Conservation (phyloP, 306 rosid genomes). For the Acacia confusa region DNA sequence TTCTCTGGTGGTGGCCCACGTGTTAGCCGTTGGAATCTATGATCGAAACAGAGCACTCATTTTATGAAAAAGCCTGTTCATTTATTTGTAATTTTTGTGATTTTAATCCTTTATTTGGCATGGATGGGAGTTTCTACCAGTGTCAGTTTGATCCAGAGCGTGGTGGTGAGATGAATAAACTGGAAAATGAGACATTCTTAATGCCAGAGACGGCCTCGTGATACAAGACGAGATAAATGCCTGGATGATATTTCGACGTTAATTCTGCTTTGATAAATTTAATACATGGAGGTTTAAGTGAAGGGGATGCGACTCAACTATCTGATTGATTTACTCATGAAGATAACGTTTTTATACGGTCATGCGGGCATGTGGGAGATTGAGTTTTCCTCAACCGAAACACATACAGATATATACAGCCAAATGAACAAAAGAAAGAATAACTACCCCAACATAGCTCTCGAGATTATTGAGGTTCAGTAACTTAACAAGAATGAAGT, state of each 20-base stretch:
- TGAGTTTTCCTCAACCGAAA: no score
- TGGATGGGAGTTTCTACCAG: conserved; percentile 81
- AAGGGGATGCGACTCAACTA: no score
- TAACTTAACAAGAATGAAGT: conserved; percentile 20
- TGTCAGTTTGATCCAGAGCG: conserved; percentile 70
- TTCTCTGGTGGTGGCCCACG: no score
- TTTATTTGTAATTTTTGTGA: no score
- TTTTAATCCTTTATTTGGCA: no score
- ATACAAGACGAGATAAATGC: conserved; percentile 20
- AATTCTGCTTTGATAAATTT: not conserved
- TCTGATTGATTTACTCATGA: no score
- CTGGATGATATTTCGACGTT: not conserved
- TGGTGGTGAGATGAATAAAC: conserved; percentile 89
- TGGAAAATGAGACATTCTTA: conserved; percentile 72
- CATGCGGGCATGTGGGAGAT: no score
- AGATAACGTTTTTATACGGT: no score
- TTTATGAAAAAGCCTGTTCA: no score
- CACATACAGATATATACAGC: not conserved
- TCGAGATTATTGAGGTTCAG: conserved; percentile 9
- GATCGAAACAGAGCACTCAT: no score
- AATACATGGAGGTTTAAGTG: not conserved
- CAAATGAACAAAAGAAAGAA: conserved; percentile 6
- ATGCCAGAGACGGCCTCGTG: conserved; percentile 57
- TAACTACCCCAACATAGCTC: conserved; percentile 14
- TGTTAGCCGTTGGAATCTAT: no score